phyloP scores from a whole-genome alignment of 2,329 filamentous ascomycete genomes.

The Aspergillus terreus region DNA sequence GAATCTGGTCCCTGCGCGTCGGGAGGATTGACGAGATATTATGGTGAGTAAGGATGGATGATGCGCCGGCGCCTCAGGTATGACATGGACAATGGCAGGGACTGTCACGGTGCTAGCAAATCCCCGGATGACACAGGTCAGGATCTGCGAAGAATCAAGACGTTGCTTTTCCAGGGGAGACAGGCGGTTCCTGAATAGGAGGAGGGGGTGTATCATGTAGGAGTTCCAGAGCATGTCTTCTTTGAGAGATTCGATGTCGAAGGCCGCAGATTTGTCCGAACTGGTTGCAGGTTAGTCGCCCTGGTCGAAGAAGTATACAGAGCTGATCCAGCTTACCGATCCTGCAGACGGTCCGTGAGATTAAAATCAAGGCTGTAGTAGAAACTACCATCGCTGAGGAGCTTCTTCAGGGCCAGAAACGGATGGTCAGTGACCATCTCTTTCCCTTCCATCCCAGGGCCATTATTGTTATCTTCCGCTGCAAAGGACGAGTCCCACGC shows the following conservation, averaged over 20 bases:
- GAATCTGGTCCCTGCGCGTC: constrained; percentile 88
- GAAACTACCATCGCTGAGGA: constrained; percentile 88
- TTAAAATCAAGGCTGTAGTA: constrained; percentile 99
- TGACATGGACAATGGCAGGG: constrained; percentile 69
- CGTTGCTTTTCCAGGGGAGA: constrained; percentile 69
- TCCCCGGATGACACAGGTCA: constrained; percentile 91
- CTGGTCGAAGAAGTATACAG: constrained; percentile 9
- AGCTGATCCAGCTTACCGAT: constrained; percentile 55
- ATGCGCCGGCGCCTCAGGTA: constrained; percentile 63
- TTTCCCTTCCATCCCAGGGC: constrained; percentile 54
- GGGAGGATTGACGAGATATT: constrained; percentile 86
- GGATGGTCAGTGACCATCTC: constrained; percentile 79
- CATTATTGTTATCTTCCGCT: constrained; percentile 51
- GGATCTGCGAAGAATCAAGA: constrained; percentile 79
- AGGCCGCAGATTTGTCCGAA: constrained; percentile 69
- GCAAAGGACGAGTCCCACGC: constrained; percentile 53
- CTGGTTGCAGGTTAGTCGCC: constrained; percentile 40
- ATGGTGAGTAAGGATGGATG: constrained; percentile 81
- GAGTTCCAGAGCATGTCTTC: constrained; percentile 96
- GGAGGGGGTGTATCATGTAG: constrained; percentile 92
- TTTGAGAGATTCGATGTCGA: constrained; percentile 90
- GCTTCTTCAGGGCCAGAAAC: constrained; percentile 84
- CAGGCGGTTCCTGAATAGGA: constrained; percentile 81
- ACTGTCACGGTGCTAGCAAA: constrained; percentile 87
- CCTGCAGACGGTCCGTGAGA: constrained; percentile 86